Evolutionary conservation across 139 green algal genomes (phyloP), one percentile per base, ranked within the genome.

Genomic region (Micractinium sp.): DNA sequence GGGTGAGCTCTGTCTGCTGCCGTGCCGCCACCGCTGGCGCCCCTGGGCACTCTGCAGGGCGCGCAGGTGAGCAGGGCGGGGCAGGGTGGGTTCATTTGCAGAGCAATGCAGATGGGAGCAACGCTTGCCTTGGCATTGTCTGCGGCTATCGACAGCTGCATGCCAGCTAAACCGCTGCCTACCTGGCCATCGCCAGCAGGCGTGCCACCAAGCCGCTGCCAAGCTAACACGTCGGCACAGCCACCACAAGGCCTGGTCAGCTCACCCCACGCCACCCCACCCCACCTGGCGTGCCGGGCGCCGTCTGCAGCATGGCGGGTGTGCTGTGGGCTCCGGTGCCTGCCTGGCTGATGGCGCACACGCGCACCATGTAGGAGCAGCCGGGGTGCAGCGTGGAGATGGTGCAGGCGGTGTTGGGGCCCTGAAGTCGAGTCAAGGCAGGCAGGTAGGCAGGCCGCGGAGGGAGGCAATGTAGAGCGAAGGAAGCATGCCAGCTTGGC

Each of bases 351-450:
- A 87, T 66, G 12, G 92, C 92, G 23, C 92, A 81, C 18, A 95
- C 93, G 0, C 95, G 92, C 20, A 92, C 91, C 16, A 91, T 88
- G 92, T 97, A 97, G 14, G 91, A 89, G 90, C 94, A 97, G 23
- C 95, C 19, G 23, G 94, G 73, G 14, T 91, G 91, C 78, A 97
- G 92, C 12, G 85, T 87, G 35, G 89, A 90, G 89, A 97, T 91
- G 18, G 94, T 96, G 90, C 93, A 96, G 39, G 90, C 92, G 9
- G 75, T 82, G 78, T 86, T 87, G 35, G 88, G 56, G 22, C 95
- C 95, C 78, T 96, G 90, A 27, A 23, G 25, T 3, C 31, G 4
- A 18, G 2, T 33, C 14, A 25, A 82, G 9, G 29, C 67, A 16
- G 39, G 41, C 39, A 38, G 16, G 20, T 9, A 22, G 39, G 38